phyloP scores from a whole-genome alignment of 2,329 filamentous ascomycete species.

The Lizonia empirigonia region DNA sequence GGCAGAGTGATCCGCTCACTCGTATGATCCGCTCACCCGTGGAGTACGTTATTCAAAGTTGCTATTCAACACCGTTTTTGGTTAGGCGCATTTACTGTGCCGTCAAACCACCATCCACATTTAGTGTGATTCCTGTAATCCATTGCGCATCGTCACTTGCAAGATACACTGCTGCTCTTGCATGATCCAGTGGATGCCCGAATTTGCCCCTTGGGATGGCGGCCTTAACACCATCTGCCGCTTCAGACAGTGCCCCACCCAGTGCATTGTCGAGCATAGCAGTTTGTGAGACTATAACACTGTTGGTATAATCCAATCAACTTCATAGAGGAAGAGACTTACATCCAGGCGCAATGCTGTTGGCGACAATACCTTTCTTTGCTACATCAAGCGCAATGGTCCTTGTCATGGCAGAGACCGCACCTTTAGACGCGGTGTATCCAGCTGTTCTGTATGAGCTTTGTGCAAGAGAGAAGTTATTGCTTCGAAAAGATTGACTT shows the following conservation, averaged over 20 bases:
- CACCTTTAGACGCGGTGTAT: constrained; percentile 57
- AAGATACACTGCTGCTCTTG: constrained; percentile 49
- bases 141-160: constrained; percentile 53
- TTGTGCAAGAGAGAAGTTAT: neutral
- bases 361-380: constrained; percentile 49
- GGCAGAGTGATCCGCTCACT: no score
- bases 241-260: constrained; percentile 17
- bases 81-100: constrained; percentile 7
- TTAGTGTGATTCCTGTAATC: constrained; percentile 49
- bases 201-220: constrained; percentile 30
- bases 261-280: constrained; percentile 38
- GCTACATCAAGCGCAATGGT: constrained; percentile 54
- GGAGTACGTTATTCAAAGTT: neutral
- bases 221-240: constrained; percentile 17
- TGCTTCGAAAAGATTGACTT: constrained; percentile 23
- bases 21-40: no score
- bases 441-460: constrained; percentile 29
- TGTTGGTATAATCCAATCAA: constrained; percentile 2
- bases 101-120: constrained; percentile 51
- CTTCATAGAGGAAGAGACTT: constrained; percentile 16
- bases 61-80: neutral
- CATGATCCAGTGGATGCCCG: constrained; percentile 28
- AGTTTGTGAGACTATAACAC: constrained; percentile 34
- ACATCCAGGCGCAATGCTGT: constrained; percentile 53
- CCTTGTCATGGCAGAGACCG: constrained; percentile 54